Percentiles rank a stretch among this genome's conserved stretches.
Conservation (phyloP, 164 flowering plant genomes). For the Amborella trichopoda region DNA sequence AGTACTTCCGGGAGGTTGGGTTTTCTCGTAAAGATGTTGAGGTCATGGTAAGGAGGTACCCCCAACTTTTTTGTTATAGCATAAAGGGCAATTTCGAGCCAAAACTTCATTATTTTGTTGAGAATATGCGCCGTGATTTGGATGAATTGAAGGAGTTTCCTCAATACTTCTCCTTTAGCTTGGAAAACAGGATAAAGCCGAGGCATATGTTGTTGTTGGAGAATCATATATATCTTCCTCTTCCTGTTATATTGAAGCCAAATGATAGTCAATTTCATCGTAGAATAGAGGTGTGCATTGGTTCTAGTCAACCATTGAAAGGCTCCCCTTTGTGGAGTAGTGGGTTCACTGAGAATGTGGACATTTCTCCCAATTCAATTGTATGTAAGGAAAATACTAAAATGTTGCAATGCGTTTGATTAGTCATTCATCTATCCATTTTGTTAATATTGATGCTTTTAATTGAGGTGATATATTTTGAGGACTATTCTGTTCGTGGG, state of each 20-base stretch:
- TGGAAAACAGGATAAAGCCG: conserved; percentile 76
- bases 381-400: no score
- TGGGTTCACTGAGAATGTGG: no score
- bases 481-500: no score
- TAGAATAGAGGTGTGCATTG: conserved; percentile 57
- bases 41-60: conserved; percentile 65
- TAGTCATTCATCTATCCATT: no score
- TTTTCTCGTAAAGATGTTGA: conserved; percentile 38
- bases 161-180: conserved; percentile 87
- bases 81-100: conserved; percentile 61
- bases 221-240: conserved; percentile 57
- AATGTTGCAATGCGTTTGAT: no score
- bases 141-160: conserved; percentile 78
- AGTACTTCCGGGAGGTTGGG: conserved; percentile 57
- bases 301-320: conserved; percentile 52
- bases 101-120: conserved; percentile 65
- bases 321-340: conserved; percentile 72
- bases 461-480: no score
- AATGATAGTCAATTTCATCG: conserved; percentile 29
- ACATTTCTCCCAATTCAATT: no score
- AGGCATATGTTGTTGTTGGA: conserved; percentile 61
- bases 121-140: conserved; percentile 84
- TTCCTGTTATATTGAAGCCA: conserved; percentile 51
- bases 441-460: no score
- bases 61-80: conserved; percentile 68